A percentile compares a stretch with the other conserved stretches of the same genome.
Conservation (phyloP, 1,284 basidiomycete genomes). For the Ceratobasidium sp. region DNA sequence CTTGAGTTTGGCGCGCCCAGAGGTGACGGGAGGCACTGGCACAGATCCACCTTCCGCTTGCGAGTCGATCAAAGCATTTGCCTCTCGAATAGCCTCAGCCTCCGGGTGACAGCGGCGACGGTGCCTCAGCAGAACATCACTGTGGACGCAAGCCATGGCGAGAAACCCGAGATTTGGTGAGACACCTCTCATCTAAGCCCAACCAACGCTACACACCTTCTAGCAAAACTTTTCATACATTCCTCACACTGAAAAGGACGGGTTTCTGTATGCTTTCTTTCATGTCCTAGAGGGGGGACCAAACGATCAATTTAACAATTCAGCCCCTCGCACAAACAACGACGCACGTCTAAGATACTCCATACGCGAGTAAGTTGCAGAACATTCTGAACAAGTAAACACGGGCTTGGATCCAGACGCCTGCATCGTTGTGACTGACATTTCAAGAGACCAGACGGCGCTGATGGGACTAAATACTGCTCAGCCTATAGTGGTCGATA, state of each 20-base stretch:
- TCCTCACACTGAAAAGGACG: conserved; percentile 47
- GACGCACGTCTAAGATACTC: conserved; percentile 42
- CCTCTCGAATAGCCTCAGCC: conserved; percentile 42
- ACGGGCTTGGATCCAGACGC: conserved; percentile 38
- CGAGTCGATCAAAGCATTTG: conserved; percentile 39
- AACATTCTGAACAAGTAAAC: conserved; percentile 38
- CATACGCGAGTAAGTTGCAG: conserved; percentile 41
- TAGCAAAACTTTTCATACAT: conserved; percentile 46
- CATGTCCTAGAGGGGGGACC: conserved; percentile 19
- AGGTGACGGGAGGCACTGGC: conserved; percentile 22
- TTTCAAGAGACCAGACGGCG: background rate
- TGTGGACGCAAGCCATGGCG: conserved; percentile 22
- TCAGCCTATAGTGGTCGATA: conserved; percentile 7
- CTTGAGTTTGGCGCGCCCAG: conserved; percentile 37
- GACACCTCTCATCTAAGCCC: background rate
- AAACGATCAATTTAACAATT: background rate
- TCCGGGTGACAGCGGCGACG: conserved; percentile 46
- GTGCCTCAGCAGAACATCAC: conserved; percentile 47
- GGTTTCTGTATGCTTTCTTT: conserved; percentile 46
- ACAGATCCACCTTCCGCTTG: conserved; percentile 6
- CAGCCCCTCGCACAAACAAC: background rate
- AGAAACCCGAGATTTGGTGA: conserved; percentile 1
- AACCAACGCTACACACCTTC: conserved; percentile 40
- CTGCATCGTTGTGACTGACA: conserved; percentile 36
- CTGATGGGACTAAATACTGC: background rate